Evolutionary conservation across 805 yeast genomes (phyloP).

Genomic region (Saccharomycopsis schoenii): DNA sequence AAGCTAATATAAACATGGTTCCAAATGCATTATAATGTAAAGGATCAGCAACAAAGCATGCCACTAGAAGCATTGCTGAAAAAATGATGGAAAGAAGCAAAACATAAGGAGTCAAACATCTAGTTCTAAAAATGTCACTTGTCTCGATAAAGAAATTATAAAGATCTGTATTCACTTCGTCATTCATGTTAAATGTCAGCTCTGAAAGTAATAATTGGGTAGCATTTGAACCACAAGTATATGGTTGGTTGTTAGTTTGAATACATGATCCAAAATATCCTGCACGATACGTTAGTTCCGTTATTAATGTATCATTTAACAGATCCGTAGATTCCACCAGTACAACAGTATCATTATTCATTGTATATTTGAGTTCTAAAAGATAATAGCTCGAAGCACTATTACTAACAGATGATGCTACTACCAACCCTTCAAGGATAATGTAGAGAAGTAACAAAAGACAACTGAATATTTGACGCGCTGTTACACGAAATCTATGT

Average conservation of each 20-base stretch:
- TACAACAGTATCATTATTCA: not conserved
- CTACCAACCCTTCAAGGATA: constrained; percentile 17
- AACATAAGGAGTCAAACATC: constrained; percentile 18
- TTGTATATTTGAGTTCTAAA: constrained; percentile 5
- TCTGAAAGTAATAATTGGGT: constrained; percentile 4
- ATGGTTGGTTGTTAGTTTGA: not conserved
- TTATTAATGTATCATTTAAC: not conserved
- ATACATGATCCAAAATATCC: constrained; percentile 18
- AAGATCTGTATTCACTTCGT: constrained; percentile 6
- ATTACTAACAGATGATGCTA: constrained; percentile 15
- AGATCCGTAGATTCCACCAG: not conserved
- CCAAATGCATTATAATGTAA: constrained; percentile 5
- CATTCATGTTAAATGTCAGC: constrained; percentile 2
- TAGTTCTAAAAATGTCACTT: constrained; percentile 10
- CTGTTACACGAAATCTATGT: not conserved
- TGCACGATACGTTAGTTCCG: constrained; percentile 4
- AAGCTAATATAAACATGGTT: constrained; percentile 8
- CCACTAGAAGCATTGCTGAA: constrained; percentile 8
- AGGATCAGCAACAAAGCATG: constrained; percentile 13
- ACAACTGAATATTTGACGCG: constrained; percentile 2
- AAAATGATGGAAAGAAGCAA: constrained; percentile 12
- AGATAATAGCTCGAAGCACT: constrained; percentile 6
- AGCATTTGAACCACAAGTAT: constrained; percentile 15
- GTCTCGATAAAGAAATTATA: constrained; percentile 14
- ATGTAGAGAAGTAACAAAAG: constrained; percentile 14